These are phyloP conservation scores for Abrus precatorius DNA, from an alignment of 306 rosid genomes.

Conservation along the genomic window DNA sequence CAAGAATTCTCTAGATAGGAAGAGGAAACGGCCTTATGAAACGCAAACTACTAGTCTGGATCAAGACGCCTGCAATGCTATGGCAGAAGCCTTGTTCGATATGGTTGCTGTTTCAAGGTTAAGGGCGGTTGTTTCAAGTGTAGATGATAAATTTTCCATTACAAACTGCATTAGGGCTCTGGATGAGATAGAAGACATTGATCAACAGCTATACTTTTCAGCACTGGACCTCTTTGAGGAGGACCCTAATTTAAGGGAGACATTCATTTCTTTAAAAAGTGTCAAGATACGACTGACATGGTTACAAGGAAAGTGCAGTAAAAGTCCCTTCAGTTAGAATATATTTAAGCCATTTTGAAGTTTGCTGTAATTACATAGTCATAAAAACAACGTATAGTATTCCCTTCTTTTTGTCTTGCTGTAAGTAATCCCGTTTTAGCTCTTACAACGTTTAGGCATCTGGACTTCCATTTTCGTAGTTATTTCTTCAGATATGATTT, in stretches of 20 bases:
- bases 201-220: slow-evolving; percentile 68
- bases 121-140: slow-evolving; percentile 52
- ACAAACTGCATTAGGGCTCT: slow-evolving; percentile 77
- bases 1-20: slow-evolving; percentile 61
- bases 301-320: slow-evolving; percentile 75
- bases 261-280: slow-evolving; percentile 72
- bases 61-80: slow-evolving; percentile 61
- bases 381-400: slow-evolving; percentile 1
- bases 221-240: slow-evolving; percentile 82
- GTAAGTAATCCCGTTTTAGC: slow-evolving; percentile 39
- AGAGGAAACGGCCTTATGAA: slow-evolving; percentile 75
- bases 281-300: slow-evolving; percentile 65
- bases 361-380: slow-evolving; percentile 28
- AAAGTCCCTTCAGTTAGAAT: slow-evolving; percentile 46
- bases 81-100: slow-evolving; percentile 73
- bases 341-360: slow-evolving; percentile 42
- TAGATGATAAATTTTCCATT: slow-evolving; percentile 71
- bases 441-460: background rate
- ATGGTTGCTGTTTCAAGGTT: slow-evolving; percentile 75
- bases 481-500: slow-evolving; percentile 15
- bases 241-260: slow-evolving; percentile 74
- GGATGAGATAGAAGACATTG: slow-evolving; percentile 74
- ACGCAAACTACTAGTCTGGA: slow-evolving; percentile 55
- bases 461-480: slow-evolving; percentile 4
- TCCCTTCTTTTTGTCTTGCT: slow-evolving; percentile 35